Conservation (phyloP, 805 yeast genomes). For the Brettanomyces sp. region DNA sequence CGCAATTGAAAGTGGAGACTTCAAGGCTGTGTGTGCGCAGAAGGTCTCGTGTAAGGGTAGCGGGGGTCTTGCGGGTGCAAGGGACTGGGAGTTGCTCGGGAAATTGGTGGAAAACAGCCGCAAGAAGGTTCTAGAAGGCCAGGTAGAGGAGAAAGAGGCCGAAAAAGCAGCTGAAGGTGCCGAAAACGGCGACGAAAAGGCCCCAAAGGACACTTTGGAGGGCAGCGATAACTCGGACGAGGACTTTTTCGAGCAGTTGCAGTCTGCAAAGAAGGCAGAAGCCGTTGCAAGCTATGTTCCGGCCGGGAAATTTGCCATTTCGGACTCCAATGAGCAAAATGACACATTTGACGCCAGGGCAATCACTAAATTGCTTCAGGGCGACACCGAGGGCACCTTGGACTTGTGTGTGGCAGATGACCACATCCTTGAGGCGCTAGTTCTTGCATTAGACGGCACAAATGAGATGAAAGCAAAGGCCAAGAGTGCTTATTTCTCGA, state of each 20-base stretch:
- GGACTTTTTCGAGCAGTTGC: constrained; percentile 30
- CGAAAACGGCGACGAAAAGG: background rate
- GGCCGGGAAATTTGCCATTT: constrained; percentile 41
- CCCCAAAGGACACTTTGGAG: background rate
- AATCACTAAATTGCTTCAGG: constrained; percentile 44
- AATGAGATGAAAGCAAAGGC: constrained; percentile 59
- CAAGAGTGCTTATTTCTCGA: constrained; percentile 58
- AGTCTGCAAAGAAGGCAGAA: constrained; percentile 11
- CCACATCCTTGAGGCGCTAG: constrained; percentile 67
- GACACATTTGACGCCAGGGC: constrained; percentile 37
- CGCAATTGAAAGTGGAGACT: constrained; percentile 51
- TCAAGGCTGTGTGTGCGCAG: constrained; percentile 43
- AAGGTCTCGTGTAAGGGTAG: constrained; percentile 24
- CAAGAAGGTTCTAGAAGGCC: constrained; percentile 36
- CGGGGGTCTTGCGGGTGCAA: constrained; percentile 22
- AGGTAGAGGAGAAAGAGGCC: constrained; percentile 5
- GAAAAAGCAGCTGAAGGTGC: constrained; percentile 1
- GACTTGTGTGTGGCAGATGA: constrained; percentile 54
- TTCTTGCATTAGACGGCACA: constrained; percentile 64
- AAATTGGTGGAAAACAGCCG: constrained; percentile 43
- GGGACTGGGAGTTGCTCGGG: constrained; percentile 59
- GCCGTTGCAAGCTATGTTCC: constrained; percentile 32
- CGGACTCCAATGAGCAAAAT: constrained; percentile 6
- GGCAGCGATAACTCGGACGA: constrained; percentile 19
- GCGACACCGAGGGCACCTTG: constrained; percentile 60